Conservation (phyloP, 495 filamentous ascomycete species). For the Penicillium cosmopolitanum region DNA sequence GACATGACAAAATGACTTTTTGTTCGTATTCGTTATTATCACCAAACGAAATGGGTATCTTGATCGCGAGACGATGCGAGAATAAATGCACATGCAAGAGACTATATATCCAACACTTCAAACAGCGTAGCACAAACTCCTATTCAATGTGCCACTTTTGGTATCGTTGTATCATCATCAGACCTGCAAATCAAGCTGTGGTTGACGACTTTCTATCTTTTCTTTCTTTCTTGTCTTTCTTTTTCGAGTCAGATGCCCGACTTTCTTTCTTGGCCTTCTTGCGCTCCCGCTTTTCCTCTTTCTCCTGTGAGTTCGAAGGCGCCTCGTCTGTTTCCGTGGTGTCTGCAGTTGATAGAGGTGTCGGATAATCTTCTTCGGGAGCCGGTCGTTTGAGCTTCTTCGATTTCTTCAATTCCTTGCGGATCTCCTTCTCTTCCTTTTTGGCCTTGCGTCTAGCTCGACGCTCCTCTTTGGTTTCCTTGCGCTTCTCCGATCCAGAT, state of each 20-base stretch:
- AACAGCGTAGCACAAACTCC: conserved; percentile 8
- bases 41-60: conserved; percentile 40
- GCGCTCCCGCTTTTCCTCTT: conserved; percentile 28
- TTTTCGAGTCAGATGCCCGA: conserved; percentile 14
- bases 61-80: conserved; percentile 26
- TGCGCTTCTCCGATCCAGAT: conserved; percentile 23
- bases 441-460: conserved; percentile 30
- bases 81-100: conserved; percentile 27
- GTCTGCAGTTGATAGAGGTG: conserved; percentile 42
- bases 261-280: conserved; percentile 15
- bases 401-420: conserved; percentile 33
- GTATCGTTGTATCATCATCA: background rate
- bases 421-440: conserved; percentile 38
- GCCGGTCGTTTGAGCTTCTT: conserved; percentile 26
- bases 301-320: conserved; percentile 6
- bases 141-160: conserved; percentile 7
- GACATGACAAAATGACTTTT: background rate
- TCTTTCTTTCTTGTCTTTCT: conserved; percentile 43
- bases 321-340: conserved; percentile 24
- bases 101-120: conserved; percentile 19
- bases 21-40: conserved; percentile 10
- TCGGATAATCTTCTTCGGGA: conserved; percentile 41
- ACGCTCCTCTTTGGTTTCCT: conserved; percentile 34
- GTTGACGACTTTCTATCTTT: conserved; percentile 25
- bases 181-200: conserved; percentile 21